A percentile compares a stretch with the other conserved stretches of the same genome.
phyloP scores from a whole-genome alignment of 768 basidiomycete species.

The Lentinula guzmanii region DNA sequence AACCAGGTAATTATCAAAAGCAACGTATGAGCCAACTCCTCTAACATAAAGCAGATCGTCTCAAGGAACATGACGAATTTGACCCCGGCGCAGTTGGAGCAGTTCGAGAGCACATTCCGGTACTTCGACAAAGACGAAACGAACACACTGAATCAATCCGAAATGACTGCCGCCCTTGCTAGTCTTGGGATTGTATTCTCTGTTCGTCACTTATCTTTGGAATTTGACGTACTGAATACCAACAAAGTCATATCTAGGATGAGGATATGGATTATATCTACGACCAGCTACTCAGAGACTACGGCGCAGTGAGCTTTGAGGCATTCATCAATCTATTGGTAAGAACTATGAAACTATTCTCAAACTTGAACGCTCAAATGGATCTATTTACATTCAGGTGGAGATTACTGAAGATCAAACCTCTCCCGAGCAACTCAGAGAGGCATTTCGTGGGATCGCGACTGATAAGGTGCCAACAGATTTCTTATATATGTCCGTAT shows the following conservation, averaged over 20 bases:
- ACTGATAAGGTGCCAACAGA: slow-evolving; percentile 65
- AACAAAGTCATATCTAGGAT: slow-evolving; percentile 39
- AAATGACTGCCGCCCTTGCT: slow-evolving; percentile 92
- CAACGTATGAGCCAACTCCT: no score
- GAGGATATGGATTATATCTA: slow-evolving; percentile 85
- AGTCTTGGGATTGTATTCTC: slow-evolving; percentile 93
- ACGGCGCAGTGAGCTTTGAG: slow-evolving; percentile 88
- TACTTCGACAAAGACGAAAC: slow-evolving; percentile 94
- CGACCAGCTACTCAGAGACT: slow-evolving; percentile 69
- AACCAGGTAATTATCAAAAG: slow-evolving; percentile 64
- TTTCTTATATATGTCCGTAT: neutral
- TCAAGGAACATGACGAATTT: slow-evolving; percentile 92
- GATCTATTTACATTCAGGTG: slow-evolving; percentile 45
- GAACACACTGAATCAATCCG: slow-evolving; percentile 78
- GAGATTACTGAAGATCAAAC: slow-evolving; percentile 96
- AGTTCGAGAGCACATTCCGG: slow-evolving; percentile 95
- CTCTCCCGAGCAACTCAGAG: slow-evolving; percentile 84
- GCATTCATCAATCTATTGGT: slow-evolving; percentile 94
- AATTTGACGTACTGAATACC: neutral
- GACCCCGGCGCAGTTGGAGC: slow-evolving; percentile 92
- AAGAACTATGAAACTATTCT: slow-evolving; percentile 11
- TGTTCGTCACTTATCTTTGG: slow-evolving; percentile 28
- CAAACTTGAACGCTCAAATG: neutral
- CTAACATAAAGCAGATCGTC: slow-evolving; percentile 57
- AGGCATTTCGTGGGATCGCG: slow-evolving; percentile 90